phyloP scores from a whole-genome alignment of 2,329 filamentous ascomycete genomes.

The Myriosclerotinia duriaeana region DNA sequence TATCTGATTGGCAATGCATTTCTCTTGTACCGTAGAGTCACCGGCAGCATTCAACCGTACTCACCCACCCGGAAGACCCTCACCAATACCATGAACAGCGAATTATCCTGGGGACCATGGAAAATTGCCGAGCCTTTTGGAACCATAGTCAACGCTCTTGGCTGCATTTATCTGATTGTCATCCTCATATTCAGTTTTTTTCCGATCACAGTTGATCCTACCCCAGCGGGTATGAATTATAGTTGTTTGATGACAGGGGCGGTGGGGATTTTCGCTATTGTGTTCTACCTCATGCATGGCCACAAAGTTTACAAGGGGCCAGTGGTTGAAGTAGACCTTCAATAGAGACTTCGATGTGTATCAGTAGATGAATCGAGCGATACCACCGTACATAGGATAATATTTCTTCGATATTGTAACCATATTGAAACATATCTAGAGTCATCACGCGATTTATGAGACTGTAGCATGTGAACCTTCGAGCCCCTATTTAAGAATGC shows the following conservation, averaged over 20 bases:
- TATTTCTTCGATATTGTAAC: background rate
- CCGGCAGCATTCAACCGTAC: slow-evolving; percentile 20
- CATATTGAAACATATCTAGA: background rate
- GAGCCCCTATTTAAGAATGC: no score
- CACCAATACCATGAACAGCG: slow-evolving; percentile 14
- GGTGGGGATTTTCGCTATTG: slow-evolving; percentile 6
- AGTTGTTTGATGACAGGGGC: slow-evolving; percentile 18
- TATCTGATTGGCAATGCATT: slow-evolving; percentile 19
- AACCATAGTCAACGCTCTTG: slow-evolving; percentile 22
- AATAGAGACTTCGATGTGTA: background rate
- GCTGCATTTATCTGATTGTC: slow-evolving; percentile 20
- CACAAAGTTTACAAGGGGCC: slow-evolving; percentile 12
- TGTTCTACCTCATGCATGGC: background rate
- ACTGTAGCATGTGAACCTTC: no score
- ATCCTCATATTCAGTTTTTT: slow-evolving; percentile 22
- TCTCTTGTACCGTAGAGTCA: slow-evolving; percentile 21
- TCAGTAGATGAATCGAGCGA: background rate
- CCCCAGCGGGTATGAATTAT: slow-evolving; percentile 21
- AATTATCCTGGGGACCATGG: slow-evolving; percentile 25
- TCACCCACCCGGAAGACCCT: background rate
- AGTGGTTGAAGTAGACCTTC: slow-evolving; percentile 4
- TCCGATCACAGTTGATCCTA: slow-evolving; percentile 7
- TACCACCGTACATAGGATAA: background rate
- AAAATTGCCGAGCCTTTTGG: slow-evolving; percentile 15
- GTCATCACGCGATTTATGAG: background rate